Conservation (phyloP, 805 yeast species). For the Kazachstania bromeliacearum region DNA sequence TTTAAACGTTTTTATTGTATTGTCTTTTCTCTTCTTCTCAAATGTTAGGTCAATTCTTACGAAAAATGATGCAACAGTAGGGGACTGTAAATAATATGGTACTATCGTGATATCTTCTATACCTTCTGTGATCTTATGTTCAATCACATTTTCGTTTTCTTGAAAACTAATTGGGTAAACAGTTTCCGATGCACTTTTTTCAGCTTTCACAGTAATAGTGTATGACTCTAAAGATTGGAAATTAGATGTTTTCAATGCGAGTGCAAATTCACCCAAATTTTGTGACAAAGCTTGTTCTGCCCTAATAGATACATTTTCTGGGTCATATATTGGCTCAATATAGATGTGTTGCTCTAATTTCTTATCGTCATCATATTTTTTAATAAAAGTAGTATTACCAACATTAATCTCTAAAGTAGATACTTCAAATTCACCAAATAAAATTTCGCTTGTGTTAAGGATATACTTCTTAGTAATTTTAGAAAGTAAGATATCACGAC, state of each 20-base stretch:
- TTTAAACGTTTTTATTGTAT: slow-evolving; percentile 6
- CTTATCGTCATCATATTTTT: slow-evolving; percentile 17
- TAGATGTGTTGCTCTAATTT: slow-evolving; percentile 3
- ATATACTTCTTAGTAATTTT: slow-evolving; percentile 5
- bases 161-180: slow-evolving; percentile 4
- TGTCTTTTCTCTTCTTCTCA: slow-evolving; percentile 3
- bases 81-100: slow-evolving; percentile 13
- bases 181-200: background rate
- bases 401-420: slow-evolving; percentile 18
- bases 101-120: slow-evolving; percentile 1
- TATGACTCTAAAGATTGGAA: slow-evolving; percentile 2
- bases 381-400: slow-evolving; percentile 20
- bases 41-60: slow-evolving; percentile 12
- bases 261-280: slow-evolving; percentile 14
- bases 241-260: slow-evolving; percentile 12
- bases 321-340: slow-evolving; percentile 13
- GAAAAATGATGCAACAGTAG: slow-evolving; percentile 11
- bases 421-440: slow-evolving; percentile 18
- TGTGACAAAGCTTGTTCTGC: slow-evolving; percentile 12
- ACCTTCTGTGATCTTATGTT: background rate
- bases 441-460: slow-evolving; percentile 15
- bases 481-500: slow-evolving; percentile 5
- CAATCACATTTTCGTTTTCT: background rate
- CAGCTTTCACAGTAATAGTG: slow-evolving; percentile 3
- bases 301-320: slow-evolving; percentile 12